Percentiles rank a stretch among this genome's conserved stretches.
Conservation (phyloP, 352 stramenopile species). For the Globisporangium paddicum region DNA sequence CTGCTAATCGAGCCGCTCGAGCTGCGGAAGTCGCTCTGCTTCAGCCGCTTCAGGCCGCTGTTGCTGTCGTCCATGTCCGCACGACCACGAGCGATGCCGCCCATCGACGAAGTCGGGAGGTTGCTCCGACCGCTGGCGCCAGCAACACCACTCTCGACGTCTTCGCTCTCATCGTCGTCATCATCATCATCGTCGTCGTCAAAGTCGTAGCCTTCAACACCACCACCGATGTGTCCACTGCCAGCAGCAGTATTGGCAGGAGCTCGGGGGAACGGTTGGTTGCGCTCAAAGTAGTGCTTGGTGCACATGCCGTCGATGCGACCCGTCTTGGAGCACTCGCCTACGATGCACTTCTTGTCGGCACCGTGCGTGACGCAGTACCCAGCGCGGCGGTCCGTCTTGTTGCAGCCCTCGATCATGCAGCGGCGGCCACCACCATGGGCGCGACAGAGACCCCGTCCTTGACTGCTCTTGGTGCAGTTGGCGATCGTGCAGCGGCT, state of each 20-base stretch:
- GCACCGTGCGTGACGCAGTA: constrained; percentile 81
- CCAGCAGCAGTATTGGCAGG: not conserved
- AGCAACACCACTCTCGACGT: not conserved
- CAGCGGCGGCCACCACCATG: constrained; percentile 81
- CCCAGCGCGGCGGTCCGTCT: constrained; percentile 69
- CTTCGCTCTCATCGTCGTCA: constrained; percentile 1
- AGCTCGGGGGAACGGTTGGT: constrained; percentile 27
- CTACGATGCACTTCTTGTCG: constrained; percentile 76
- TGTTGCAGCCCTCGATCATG: constrained; percentile 83
- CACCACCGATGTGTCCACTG: not conserved
- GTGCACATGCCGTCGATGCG: constrained; percentile 81
- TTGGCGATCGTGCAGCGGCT: constrained; percentile 74
- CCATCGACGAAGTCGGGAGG: not conserved
- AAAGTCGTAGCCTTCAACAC: constrained; percentile 5
- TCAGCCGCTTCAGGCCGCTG: constrained; percentile 6
- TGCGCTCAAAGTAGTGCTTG: constrained; percentile 82
- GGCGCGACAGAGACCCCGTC: constrained; percentile 72
- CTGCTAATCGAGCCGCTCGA: not conserved
- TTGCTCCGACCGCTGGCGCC: constrained; percentile 1
- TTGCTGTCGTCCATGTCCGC: not conserved
- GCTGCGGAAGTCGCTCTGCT: constrained; percentile 5
- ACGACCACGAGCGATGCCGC: not conserved
- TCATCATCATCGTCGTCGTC: constrained; percentile 1
- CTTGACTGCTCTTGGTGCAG: constrained; percentile 86
- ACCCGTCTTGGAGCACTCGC: constrained; percentile 78